Evolutionary conservation across 192 early-diverging fungal species (phyloP).

Genomic region (Coemansia reversa): DNA sequence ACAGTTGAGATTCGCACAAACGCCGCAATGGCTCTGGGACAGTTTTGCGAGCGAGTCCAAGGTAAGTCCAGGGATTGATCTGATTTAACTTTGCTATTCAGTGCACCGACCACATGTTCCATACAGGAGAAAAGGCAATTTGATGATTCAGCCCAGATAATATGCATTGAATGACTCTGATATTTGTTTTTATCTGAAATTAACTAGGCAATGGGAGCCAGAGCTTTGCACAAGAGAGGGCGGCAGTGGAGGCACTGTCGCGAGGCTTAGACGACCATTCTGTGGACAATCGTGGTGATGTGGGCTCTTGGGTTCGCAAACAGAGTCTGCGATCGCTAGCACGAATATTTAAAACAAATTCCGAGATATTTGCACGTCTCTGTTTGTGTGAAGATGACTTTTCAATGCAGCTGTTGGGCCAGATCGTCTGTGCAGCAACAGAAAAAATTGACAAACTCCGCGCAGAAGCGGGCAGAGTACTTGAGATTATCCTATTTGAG

Average conservation of each 20-base stretch:
- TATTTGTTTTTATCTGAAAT: no score
- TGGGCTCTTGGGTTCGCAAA: slow-evolving; percentile 92
- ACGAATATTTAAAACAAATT: slow-evolving; percentile 45
- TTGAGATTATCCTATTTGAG: slow-evolving; percentile 49
- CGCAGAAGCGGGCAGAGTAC: slow-evolving; percentile 64
- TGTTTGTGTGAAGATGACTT: slow-evolving; percentile 31
- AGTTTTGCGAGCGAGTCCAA: slow-evolving; percentile 21
- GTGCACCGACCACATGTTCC: no score
- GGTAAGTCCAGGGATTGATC: slow-evolving; percentile 11
- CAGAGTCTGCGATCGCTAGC: slow-evolving; percentile 62
- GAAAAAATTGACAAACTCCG: slow-evolving; percentile 93
- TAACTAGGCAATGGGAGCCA: slow-evolving; percentile 1
- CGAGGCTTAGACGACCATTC: slow-evolving; percentile 80
- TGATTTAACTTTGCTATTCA: no score
- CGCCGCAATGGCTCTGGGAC: slow-evolving; percentile 34
- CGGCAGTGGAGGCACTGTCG: slow-evolving; percentile 56
- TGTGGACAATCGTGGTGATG: slow-evolving; percentile 88
- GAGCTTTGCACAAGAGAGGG: slow-evolving; percentile 7
- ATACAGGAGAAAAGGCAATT: neutral
- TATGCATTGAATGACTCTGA: no score
- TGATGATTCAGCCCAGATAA: no score
- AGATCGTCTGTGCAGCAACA: slow-evolving; percentile 71
- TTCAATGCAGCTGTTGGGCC: slow-evolving; percentile 32
- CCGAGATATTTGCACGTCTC: neutral
- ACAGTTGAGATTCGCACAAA: slow-evolving; percentile 47